Evolutionary conservation across 129 eudicot genomes (phyloP).

Genomic region (Artemisia tridentata): DNA sequence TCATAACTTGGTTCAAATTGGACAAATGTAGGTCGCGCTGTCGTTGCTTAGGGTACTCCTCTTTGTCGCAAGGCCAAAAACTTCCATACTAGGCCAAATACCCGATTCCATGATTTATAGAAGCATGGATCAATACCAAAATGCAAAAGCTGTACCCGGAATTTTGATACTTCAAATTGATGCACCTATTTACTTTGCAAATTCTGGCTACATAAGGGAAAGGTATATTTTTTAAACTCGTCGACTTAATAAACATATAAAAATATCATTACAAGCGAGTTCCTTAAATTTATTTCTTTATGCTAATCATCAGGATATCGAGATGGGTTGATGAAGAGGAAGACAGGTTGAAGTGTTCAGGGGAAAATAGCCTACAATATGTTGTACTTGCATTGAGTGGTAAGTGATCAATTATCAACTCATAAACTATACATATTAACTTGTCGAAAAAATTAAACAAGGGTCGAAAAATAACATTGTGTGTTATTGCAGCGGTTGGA

Average conservation of each 20-base stretch:
- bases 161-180: conserved; percentile 68
- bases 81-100: conserved; percentile 57
- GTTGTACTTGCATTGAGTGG: conserved; percentile 80
- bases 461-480: neutral
- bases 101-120: conserved; percentile 62
- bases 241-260: neutral
- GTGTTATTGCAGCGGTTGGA: conserved; percentile 62
- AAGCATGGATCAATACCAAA: conserved; percentile 78
- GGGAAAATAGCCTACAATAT: conserved; percentile 51
- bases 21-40: conserved; percentile 58
- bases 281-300: neutral
- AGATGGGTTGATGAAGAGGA: conserved; percentile 97
- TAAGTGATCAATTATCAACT: conserved; percentile 29
- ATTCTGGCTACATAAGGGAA: conserved; percentile 75
- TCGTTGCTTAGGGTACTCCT: conserved; percentile 72
- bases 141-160: conserved; percentile 57
- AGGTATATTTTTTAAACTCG: conserved; percentile 40
- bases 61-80: conserved; percentile 74
- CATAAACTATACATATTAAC: neutral
- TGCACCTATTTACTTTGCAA: conserved; percentile 90
- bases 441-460: neutral
- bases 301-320: conserved; percentile 47
- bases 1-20: conserved; percentile 9
- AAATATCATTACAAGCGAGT: neutral
- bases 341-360: conserved; percentile 51